These are phyloP conservation scores for Rhizopogon vesiculosus DNA, from an alignment of 768 basidiomycete species.

Conservation along the genomic window DNA sequence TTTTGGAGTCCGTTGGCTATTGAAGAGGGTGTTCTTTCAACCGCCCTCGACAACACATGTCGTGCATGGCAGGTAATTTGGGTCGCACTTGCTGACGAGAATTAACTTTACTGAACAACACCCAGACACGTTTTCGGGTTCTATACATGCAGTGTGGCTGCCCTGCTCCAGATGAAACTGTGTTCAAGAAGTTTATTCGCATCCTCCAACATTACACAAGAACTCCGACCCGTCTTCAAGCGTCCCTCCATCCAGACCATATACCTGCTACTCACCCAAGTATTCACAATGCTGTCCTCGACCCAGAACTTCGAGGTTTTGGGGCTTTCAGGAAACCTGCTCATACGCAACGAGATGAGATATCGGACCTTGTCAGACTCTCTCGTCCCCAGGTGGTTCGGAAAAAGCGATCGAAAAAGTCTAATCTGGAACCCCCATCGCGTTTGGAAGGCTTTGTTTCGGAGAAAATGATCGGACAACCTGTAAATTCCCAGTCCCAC, in stretches of 20 bases:
- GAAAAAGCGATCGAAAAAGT: background rate
- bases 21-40: conserved; percentile 38
- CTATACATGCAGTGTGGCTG: conserved; percentile 61
- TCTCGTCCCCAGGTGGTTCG: background rate
- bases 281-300: conserved; percentile 44
- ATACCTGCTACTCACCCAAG: conserved; percentile 53
- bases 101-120: conserved; percentile 7
- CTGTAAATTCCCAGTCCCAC: background rate
- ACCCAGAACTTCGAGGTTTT: conserved; percentile 21
- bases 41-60: conserved; percentile 48
- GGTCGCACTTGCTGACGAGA: background rate
- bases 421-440: background rate
- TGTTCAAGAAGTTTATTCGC: conserved; percentile 38
- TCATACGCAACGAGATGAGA: background rate
- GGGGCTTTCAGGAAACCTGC: conserved; percentile 12
- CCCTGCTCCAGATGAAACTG: conserved; percentile 39
- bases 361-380: background rate
- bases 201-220: conserved; percentile 18
- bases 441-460: background rate
- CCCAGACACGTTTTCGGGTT: conserved; percentile 38
- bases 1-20: conserved; percentile 43
- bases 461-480: background rate
- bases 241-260: conserved; percentile 29
- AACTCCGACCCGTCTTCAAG: conserved; percentile 25
- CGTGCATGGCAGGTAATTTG: conserved; percentile 43